phyloP scores from a whole-genome alignment of 2,329 filamentous ascomycete genomes.

The Aspergillus phoenicis region DNA sequence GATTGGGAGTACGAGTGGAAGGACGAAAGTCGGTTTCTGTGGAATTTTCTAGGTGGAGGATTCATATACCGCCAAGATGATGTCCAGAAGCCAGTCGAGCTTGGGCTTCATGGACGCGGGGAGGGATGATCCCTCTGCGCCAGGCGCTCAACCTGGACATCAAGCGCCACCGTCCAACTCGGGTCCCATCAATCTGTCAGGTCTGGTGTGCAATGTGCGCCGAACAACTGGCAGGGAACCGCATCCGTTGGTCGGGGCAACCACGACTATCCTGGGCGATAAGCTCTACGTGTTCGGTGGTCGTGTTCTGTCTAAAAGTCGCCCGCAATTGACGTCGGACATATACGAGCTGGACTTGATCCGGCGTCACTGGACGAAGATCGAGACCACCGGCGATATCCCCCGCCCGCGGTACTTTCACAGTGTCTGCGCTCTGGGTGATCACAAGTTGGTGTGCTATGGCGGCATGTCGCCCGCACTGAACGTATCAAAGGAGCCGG shows the following conservation, averaged over 20 bases:
- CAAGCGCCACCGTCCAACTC: constrained; percentile 33
- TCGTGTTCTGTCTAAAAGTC: constrained; percentile 78
- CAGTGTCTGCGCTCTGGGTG: constrained; percentile 88
- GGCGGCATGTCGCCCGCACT: constrained; percentile 91
- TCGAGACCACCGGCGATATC: constrained; percentile 80
- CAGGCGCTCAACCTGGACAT: constrained; percentile 35
- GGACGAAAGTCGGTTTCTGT: background rate
- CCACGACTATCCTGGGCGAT: constrained; percentile 91
- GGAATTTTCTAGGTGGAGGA: background rate
- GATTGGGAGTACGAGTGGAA: background rate
- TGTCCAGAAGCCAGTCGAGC: constrained; percentile 45
- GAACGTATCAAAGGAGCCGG: constrained; percentile 49
- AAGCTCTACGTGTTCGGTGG: constrained; percentile 97
- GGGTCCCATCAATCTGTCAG: constrained; percentile 63
- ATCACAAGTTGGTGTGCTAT: constrained; percentile 96
- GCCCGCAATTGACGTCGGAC: constrained; percentile 83
- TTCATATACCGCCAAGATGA: constrained; percentile 28
- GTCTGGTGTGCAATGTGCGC: constrained; percentile 69
- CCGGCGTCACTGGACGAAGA: constrained; percentile 86
- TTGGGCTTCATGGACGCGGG: constrained; percentile 37
- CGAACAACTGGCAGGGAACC: constrained; percentile 90
- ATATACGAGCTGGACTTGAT: constrained; percentile 93
- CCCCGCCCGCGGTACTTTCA: constrained; percentile 95
- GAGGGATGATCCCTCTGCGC: constrained; percentile 34
- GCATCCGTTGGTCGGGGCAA: constrained; percentile 87